Evolutionary conservation across 306 rosid genomes (phyloP), one percentile per base, ranked within the genome.

Genomic region (Pueraria montana): DNA sequence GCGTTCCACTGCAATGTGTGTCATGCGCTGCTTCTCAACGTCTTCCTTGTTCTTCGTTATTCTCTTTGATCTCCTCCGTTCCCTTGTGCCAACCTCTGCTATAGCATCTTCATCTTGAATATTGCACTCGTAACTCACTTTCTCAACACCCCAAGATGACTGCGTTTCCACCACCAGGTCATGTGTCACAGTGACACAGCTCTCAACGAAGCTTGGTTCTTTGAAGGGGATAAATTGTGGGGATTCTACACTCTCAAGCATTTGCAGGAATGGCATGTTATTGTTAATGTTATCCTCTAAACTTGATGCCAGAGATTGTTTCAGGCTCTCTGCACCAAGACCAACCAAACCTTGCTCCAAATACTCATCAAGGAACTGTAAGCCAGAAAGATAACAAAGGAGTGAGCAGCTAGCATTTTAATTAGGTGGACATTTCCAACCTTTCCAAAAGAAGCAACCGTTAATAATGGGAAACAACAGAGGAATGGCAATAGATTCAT

Each of bases 1-100:
- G 72, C 98, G 91, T 82, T 94, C 97, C 4, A 92, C 93, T 2
- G 95, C 92, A 86, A 94, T 91, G 85, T 94, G 98, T 42, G 91
- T 92, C 95, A 94, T 90, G 30, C 98, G 85, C 75, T 92, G 98
- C 78, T 85, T 88, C 89, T 94, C 98, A 16, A 91, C 89, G 2
- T 94, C 97, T 84, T 92, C 97, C 76, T 87, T 89, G 89, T 89
- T 89, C 91, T 91, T 94, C 18, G 59, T 16, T 72, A 86, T 63
- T 87, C 97, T 88, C 91, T 86, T 92, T 34, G 95, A 77, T 81
- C 91, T 94, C 66, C 86, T 80, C 74, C 87, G 64, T 84, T 88
- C 90, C 49, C 88, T 12, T 0, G 64, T n/a, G 30, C 40, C 83
- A 1, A 77, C 50, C 32, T 27, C 3, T 27, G 32, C 17, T 8